These are phyloP conservation scores for Rubia tinctorum DNA, from an alignment of 305 asterid genomes.

Conservation along the genomic window DNA sequence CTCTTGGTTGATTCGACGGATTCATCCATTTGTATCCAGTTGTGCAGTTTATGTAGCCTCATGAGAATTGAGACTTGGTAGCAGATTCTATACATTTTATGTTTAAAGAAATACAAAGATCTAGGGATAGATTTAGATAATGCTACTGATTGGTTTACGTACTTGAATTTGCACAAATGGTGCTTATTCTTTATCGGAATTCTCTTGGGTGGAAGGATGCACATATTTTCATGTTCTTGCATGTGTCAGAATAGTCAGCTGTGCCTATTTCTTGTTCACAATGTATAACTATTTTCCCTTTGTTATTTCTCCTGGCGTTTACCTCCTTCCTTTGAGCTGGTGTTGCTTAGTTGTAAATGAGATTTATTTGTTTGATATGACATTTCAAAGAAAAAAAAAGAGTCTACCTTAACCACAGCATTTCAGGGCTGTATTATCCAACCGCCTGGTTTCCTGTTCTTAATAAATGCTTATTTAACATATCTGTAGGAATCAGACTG, in stretches of 20 bases:
- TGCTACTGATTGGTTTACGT: neutral
- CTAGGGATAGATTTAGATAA: neutral
- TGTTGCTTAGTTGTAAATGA: neutral
- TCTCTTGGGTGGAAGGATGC: neutral
- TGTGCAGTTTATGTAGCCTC: neutral
- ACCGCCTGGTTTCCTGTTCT: neutral
- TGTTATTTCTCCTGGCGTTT: neutral
- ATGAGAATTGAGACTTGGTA: neutral
- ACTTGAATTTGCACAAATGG: neutral
- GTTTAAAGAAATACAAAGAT: neutral
- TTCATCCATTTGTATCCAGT: neutral
- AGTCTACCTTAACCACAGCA: neutral
- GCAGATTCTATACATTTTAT: neutral
- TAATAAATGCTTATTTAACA: conserved; percentile 10
- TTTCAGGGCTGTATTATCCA: neutral
- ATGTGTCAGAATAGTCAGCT: conserved; percentile 1
- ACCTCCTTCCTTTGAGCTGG: too few species aligned
- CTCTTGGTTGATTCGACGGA: neutral
- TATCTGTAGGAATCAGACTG: conserved; percentile 66
- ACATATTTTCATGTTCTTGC: neutral
- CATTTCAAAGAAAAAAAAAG: neutral
- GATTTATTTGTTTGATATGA: neutral
- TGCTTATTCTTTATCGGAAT: neutral
- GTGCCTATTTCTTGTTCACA: neutral
- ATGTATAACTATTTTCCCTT: neutral